These are phyloP conservation scores for Hibiscus mutabilis DNA, from an alignment of 345 rosid genomes.

Conservation along the genomic window DNA sequence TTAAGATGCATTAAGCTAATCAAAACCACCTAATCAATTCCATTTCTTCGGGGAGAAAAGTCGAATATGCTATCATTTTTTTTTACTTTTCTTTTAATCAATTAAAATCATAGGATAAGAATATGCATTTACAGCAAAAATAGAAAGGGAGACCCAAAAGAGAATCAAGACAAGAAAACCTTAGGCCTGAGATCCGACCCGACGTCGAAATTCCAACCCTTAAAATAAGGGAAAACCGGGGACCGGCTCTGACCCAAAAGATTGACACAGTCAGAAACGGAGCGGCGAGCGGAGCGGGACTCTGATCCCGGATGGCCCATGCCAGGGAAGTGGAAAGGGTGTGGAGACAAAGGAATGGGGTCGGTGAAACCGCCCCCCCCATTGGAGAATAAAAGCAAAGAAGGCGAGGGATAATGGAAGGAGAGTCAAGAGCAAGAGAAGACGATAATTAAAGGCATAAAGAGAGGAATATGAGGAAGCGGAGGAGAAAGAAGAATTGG, in stretches of 20 bases:
- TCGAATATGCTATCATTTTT: neutral
- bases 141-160: neutral
- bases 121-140: too few species aligned
- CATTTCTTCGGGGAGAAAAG: neutral
- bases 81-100: too few species aligned
- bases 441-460: slow-evolving; percentile 25
- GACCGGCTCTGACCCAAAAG: slow-evolving; percentile 45
- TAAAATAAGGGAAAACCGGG: slow-evolving; percentile 64
- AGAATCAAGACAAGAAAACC: slow-evolving; percentile 26
- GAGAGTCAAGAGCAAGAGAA: slow-evolving; percentile 44
- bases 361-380: slow-evolving; percentile 51
- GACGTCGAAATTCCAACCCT: slow-evolving; percentile 58
- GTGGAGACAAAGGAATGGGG: slow-evolving; percentile 42
- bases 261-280: slow-evolving; percentile 49
- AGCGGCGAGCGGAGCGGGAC: slow-evolving; percentile 22
- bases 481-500: slow-evolving; percentile 13
- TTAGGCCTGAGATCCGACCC: slow-evolving; percentile 66
- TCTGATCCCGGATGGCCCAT: slow-evolving; percentile 26
- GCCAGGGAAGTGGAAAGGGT: slow-evolving; percentile 57
- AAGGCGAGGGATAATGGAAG: slow-evolving; percentile 49
- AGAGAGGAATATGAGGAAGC: slow-evolving; percentile 16
- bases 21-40: neutral
- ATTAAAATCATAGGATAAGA: too few species aligned
- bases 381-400: slow-evolving; percentile 63
- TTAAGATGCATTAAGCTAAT: neutral